Evolutionary conservation across 257 asterid genomes (phyloP).

Genomic region (Cordia subcordata): DNA sequence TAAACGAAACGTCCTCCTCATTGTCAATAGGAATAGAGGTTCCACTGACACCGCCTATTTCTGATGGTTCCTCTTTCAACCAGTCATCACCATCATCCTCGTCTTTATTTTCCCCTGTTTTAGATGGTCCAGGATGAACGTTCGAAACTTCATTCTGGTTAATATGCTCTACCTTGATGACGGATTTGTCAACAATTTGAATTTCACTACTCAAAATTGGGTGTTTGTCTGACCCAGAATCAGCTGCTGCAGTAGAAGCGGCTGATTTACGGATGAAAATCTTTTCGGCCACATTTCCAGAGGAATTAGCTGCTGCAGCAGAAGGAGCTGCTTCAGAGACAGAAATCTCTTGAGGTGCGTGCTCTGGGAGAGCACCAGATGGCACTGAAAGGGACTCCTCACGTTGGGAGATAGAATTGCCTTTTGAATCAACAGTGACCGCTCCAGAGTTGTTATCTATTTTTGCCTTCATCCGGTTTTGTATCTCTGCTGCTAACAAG

Average conservation of each 20-base stretch:
- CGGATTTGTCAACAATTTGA: slow-evolving; percentile 31
- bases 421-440: slow-evolving; percentile 29
- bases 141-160: neutral
- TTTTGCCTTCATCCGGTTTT: slow-evolving; percentile 31
- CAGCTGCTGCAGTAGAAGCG: slow-evolving; percentile 21
- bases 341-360: neutral
- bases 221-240: slow-evolving; percentile 33
- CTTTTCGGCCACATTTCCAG: slow-evolving; percentile 19
- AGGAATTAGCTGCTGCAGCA: slow-evolving; percentile 2
- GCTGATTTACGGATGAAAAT: slow-evolving; percentile 19
- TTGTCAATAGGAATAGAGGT: slow-evolving; percentile 48
- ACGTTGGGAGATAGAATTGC: slow-evolving; percentile 21
- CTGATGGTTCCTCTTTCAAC: slow-evolving; percentile 80
- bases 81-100: slow-evolving; percentile 92
- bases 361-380: slow-evolving; percentile 2
- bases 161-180: slow-evolving; percentile 21
- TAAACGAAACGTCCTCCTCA: slow-evolving; percentile 94
- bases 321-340: neutral
- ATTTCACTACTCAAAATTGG: slow-evolving; percentile 32
- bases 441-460: slow-evolving; percentile 24
- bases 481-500: slow-evolving; percentile 46
- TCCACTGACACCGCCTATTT: slow-evolving; percentile 31
- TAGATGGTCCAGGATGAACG: slow-evolving; percentile 19
- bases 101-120: slow-evolving; percentile 33
- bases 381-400: slow-evolving; percentile 56